A percentile compares a stretch with the other conserved stretches of the same genome.
phyloP scores from a whole-genome alignment of 2,329 filamentous ascomycete genomes.

The Dactylellina cionopaga region DNA sequence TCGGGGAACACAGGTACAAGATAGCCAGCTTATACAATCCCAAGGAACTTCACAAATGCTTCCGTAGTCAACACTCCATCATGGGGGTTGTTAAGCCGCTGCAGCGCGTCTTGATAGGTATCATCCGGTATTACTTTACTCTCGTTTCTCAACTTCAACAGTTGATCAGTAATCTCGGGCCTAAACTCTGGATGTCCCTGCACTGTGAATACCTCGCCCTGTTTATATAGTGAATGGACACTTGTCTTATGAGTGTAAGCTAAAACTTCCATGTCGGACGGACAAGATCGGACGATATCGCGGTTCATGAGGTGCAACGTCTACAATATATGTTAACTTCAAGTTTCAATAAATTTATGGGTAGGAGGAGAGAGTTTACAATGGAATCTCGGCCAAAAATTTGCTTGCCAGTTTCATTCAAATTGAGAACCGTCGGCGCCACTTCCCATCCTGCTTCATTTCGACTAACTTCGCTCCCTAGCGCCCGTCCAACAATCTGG shows the following conservation, averaged over 20 bases:
- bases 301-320: slow-evolving; percentile 86
- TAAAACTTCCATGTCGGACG: slow-evolving; percentile 70
- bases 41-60: slow-evolving; percentile 80
- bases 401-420: slow-evolving; percentile 75
- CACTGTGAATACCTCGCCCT: slow-evolving; percentile 75
- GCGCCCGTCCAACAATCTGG: slow-evolving; percentile 80
- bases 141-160: slow-evolving; percentile 73
- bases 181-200: slow-evolving; percentile 91
- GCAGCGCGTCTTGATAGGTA: slow-evolving; percentile 74
- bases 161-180: slow-evolving; percentile 74
- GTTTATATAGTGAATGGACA: slow-evolving; percentile 80
- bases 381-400: slow-evolving; percentile 72
- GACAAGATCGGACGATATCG: slow-evolving; percentile 74
- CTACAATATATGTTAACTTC: slow-evolving; percentile 60
- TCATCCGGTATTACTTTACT: slow-evolving; percentile 76
- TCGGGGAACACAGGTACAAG: too few relatives aligned
- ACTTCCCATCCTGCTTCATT: slow-evolving; percentile 81
- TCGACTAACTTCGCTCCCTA: slow-evolving; percentile 74
- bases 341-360: neutral
- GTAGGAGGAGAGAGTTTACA: slow-evolving; percentile 5
- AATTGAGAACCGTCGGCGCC: slow-evolving; percentile 73
- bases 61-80: slow-evolving; percentile 80
- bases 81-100: slow-evolving; percentile 73
- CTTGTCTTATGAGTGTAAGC: slow-evolving; percentile 74
- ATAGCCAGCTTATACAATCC: slow-evolving; percentile 22